A percentile compares a stretch with the other conserved stretches of the same genome.
Evolutionary conservation across 257 asterid genomes (phyloP).

Genomic region (Ballota nigra): DNA sequence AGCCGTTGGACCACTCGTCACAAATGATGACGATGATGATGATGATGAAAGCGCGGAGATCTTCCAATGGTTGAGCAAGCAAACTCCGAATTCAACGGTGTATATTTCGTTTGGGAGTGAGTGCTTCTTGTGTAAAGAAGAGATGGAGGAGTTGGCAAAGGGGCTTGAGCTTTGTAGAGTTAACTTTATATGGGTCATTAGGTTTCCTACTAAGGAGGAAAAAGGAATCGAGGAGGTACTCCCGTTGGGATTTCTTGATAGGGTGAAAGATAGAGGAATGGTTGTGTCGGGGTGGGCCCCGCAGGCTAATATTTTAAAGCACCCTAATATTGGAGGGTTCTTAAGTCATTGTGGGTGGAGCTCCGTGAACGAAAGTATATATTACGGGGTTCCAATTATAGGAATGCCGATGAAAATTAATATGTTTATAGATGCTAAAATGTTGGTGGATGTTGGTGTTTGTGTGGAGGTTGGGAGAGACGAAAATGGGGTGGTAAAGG

Average conservation of each 20-base stretch:
- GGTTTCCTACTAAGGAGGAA: constrained; percentile 26
- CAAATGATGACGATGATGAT: neutral
- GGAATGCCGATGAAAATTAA: constrained; percentile 36
- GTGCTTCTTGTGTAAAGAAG: constrained; percentile 17
- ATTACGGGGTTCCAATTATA: constrained; percentile 38
- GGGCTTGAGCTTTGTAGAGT: constrained; percentile 21
- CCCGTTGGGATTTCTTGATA: constrained; percentile 36
- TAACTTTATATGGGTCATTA: constrained; percentile 32
- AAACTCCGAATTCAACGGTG: constrained; percentile 17
- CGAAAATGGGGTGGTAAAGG: constrained; percentile 19
- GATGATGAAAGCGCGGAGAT: constrained; percentile 4
- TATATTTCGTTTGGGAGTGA: constrained; percentile 40
- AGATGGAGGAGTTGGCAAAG: constrained; percentile 24
- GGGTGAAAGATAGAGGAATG: constrained; percentile 30
- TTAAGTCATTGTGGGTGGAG: constrained; percentile 49
- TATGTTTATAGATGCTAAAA: constrained; percentile 17
- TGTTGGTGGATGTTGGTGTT: constrained; percentile 25
- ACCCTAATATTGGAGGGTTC: constrained; percentile 34
- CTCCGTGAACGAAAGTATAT: constrained; percentile 31
- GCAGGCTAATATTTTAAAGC: constrained; percentile 31
- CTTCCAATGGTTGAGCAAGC: constrained; percentile 28
- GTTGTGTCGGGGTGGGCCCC: constrained; percentile 42
- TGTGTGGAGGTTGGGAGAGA: constrained; percentile 33
- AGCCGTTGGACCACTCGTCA: neutral
- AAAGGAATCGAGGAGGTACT: constrained; percentile 4